phyloP scores from a whole-genome alignment of 2,329 filamentous ascomycete genomes.

The Neofusicoccum umdonicola region DNA sequence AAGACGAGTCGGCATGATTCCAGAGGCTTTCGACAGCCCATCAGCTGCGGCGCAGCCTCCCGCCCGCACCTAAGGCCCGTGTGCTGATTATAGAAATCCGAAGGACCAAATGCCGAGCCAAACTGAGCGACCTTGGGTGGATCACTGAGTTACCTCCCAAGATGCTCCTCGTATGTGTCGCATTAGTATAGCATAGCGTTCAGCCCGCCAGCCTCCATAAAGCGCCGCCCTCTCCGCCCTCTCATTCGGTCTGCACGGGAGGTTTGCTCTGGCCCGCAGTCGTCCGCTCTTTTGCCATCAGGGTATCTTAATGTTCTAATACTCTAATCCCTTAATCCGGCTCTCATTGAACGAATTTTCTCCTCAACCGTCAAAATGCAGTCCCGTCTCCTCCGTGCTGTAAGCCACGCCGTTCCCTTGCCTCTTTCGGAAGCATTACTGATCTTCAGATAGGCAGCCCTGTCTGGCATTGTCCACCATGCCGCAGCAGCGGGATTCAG shows the following conservation, averaged over 20 bases:
- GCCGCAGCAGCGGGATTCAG: slow-evolving; percentile 18
- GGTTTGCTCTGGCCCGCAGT: not conserved
- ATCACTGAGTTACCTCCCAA: not conserved
- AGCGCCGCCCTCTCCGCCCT: not conserved
- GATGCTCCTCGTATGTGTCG: not conserved
- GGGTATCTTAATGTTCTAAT: too few relatives aligned
- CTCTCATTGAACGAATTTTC: not conserved
- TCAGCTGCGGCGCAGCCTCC: not conserved
- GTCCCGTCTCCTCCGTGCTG: not conserved
- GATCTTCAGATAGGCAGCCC: not conserved
- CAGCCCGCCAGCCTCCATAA: not conserved
- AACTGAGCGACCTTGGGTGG: not conserved
- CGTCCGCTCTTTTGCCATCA: not conserved
- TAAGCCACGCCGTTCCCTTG: not conserved
- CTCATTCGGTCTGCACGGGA: not conserved
- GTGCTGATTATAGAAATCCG: slow-evolving; percentile 6
- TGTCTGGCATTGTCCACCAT: slow-evolving; percentile 1
- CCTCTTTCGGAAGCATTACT: not conserved
- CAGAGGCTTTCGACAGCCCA: not conserved
- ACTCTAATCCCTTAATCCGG: too few relatives aligned
- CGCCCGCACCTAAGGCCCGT: not conserved
- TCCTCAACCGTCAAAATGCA: not conserved
- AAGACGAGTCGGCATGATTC: not conserved
- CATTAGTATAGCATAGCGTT: not conserved
- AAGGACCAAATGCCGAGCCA: not conserved